phyloP scores from a whole-genome alignment of 257 asterid genomes.

The Rauvolfia tetraphylla region DNA sequence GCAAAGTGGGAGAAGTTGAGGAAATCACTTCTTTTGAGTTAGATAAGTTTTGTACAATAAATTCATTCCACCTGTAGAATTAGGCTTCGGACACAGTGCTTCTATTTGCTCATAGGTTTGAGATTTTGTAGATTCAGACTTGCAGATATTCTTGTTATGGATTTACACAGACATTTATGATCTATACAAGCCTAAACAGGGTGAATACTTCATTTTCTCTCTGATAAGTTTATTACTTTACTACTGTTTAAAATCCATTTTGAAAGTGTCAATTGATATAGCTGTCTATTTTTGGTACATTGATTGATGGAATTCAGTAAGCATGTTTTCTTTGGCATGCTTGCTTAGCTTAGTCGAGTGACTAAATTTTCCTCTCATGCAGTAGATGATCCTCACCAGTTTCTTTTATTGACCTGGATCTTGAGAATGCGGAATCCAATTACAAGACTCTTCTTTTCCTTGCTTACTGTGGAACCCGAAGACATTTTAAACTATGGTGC shows the following conservation, averaged over 20 bases:
- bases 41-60: background rate
- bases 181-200: background rate
- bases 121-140: background rate
- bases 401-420: background rate
- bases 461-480: background rate
- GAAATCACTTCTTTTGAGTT: conserved; percentile 29
- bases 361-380: background rate
- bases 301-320: background rate
- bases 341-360: background rate
- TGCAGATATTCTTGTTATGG: background rate
- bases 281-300: background rate
- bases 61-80: background rate
- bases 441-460: background rate
- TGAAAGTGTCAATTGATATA: background rate
- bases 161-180: background rate
- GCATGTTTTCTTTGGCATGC: background rate
- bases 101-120: background rate
- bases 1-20: conserved; percentile 60
- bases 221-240: background rate
- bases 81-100: no score
- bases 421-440: background rate
- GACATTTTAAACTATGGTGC: background rate
- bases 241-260: background rate
- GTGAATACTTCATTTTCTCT: background rate
- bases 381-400: background rate